Base-by-base conservation (phyloP, 129 eudicot species). In the Helianthus tuberosus region DNA sequence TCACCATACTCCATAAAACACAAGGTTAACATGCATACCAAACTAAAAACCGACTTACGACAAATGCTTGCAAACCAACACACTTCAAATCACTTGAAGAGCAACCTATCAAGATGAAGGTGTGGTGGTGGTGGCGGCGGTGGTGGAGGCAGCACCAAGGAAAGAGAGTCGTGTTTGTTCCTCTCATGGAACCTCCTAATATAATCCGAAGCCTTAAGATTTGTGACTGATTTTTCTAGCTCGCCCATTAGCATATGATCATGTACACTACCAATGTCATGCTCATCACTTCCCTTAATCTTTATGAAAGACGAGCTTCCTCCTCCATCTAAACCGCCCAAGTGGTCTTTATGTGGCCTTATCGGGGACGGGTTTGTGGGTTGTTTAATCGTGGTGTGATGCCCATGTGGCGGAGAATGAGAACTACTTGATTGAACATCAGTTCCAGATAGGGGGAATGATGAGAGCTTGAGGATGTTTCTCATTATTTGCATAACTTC, bases 191-290 rank as follows among this genome's bases (percentile, higher is more conserved):
- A 78, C 77, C 72, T 71, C 77, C 13, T 52, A 52, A 71, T 71
- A 57, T 78, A 78, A 78, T 71, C 82, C 15, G 82, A 63, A 64
- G 15, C 77, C 68, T 7, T 53, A 63, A 78, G 77, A 78, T 78
- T 52, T 43, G 76, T 64, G 36, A 71, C 65, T 2, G 82, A 63
- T 16, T 13, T 35, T 6, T 41, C 44, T 12, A 78, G 66, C 59
- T 63, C 41, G 15, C 74, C 32, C 9, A 38, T 54, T 27, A 14
- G 58, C 36, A 16, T 12, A 43, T 12, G 8, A 16, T 64, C 79
- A 64, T 77, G 32, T 17, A 0, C 54, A 46, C 41, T 67, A 36
- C 50, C 69, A 68, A n/a, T 25, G 47, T 51, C 82, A 14, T 11
- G 27, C 15, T 71, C 50, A 52, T 71, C 16, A 12, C 1, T 62